Evolutionary conservation across 495 filamentous ascomycete species (phyloP).

Genomic region (Aspergillus nidulans): DNA sequence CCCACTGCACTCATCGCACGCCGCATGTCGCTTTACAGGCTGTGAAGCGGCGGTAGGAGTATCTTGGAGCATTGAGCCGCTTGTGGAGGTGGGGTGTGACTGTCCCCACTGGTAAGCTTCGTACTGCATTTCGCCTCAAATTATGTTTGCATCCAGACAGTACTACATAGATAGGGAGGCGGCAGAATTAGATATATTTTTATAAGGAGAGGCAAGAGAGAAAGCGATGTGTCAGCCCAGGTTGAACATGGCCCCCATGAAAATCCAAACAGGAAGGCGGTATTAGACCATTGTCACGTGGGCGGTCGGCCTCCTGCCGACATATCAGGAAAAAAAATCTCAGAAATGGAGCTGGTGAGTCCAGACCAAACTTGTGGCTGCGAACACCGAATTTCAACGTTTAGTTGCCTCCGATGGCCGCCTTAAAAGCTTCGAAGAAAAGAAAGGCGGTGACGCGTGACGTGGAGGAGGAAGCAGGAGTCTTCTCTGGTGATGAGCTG

Average conservation of each 20-base stretch:
- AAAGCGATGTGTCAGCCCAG: background rate
- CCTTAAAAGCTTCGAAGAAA: constrained; percentile 46
- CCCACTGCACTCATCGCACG: constrained; percentile 44
- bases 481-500: constrained; percentile 63
- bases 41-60: background rate
- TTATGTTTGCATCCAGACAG: background rate
- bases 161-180: background rate
- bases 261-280: constrained; percentile 25
- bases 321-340: constrained; percentile 18
- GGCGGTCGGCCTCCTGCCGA: constrained; percentile 30
- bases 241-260: background rate
- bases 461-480: constrained; percentile 46
- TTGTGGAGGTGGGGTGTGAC: background rate
- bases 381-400: background rate
- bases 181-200: background rate
- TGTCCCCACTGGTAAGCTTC: constrained; percentile 10
- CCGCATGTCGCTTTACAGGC: constrained; percentile 35
- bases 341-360: constrained; percentile 15
- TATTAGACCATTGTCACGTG: constrained; percentile 32
- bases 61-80: constrained; percentile 5
- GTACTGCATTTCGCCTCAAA: constrained; percentile 13
- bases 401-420: constrained; percentile 30
- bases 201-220: background rate
- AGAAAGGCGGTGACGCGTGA: constrained; percentile 55
- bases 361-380: constrained; percentile 10